Evolutionary conservation across 305 asterid species (phyloP).

Genomic region (Fraxinus latifolia): DNA sequence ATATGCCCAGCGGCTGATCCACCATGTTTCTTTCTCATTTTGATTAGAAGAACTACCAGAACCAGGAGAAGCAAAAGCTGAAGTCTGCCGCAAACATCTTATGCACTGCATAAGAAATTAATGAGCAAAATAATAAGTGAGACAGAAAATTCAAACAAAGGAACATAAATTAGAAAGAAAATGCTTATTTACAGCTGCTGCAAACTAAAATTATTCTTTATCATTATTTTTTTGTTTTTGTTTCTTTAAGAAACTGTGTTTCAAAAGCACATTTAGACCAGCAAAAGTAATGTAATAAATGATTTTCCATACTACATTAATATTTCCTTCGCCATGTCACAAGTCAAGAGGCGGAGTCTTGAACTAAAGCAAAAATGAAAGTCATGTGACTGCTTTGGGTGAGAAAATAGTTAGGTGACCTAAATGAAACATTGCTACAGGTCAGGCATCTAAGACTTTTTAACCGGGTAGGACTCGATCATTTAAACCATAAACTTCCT

Average conservation of each 20-base stretch:
- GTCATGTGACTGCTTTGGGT: not conserved
- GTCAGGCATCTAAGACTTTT: not conserved
- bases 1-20: conserved; percentile 93
- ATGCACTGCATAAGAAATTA: conserved; percentile 61
- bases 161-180: not conserved
- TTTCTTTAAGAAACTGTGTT: not conserved
- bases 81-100: conserved; percentile 94
- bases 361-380: not conserved
- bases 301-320: not conserved
- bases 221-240: not conserved
- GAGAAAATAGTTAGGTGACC: not conserved
- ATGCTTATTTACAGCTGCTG: not conserved
- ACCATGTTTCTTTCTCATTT: conserved; percentile 79
- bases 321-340: not conserved
- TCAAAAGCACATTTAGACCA: not conserved
- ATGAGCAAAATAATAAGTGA: not conserved
- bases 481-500: not conserved
- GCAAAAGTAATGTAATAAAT: not conserved
- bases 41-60: conserved; percentile 41
- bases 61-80: conserved; percentile 76
- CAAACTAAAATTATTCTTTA: not conserved
- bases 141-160: not conserved
- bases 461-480: not conserved
- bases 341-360: not conserved
- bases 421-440: not conserved